Base-by-base conservation (phyloP, 805 yeast species). In the Cyberlindnera subsufficiens region DNA sequence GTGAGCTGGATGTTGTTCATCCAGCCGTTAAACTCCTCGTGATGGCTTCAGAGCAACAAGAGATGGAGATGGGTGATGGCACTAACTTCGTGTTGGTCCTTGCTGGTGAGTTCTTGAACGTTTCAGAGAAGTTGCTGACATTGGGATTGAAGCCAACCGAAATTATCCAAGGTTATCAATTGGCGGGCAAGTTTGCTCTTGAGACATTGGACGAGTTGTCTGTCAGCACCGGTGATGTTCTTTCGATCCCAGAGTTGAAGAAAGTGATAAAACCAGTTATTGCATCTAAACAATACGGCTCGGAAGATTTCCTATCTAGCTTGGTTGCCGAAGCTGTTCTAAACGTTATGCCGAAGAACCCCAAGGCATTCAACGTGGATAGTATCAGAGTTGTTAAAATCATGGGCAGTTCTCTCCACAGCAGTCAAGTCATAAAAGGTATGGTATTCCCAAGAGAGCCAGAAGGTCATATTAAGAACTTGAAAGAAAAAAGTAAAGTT, bases 381-480 rank as follows among this genome's bases (percentile, higher is more conserved):
- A 84, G 90, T 45, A 77, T 93, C 48, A 80, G 99, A 62, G 96
- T 93, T 15, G 99, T 93, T 40, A 93, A 93, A 68, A 85, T 93
- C 54, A 87, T 93, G 96, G 99, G 99, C 47, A 74, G 95, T 15
- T 74, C 90, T 40, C 71, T 93, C 53, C 66, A 70, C 31, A 73
- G 74, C 54, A 84, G 95, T 11, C 75, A 75, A 56, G 98, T 93
- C 41, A 72, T 93, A 50, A 87, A 86, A 66, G 99, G 99, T 54
- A 93, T 93, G 99, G 96, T 93, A 32, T 91, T 93, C 75, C 95
- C 95, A 53, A 78, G 95, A 56, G 96, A 89, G 64, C 96, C 98
- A n/a, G 98, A 91, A 64, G 95, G 97, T 14, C 81, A 79, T 52
- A 66, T 90, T 39, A 88, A 87, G 61, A 75, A 80, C 48, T 68